These are phyloP conservation scores for Triangularia setosa DNA, from an alignment of 2,329 filamentous ascomycete genomes.

Conservation along the genomic window DNA sequence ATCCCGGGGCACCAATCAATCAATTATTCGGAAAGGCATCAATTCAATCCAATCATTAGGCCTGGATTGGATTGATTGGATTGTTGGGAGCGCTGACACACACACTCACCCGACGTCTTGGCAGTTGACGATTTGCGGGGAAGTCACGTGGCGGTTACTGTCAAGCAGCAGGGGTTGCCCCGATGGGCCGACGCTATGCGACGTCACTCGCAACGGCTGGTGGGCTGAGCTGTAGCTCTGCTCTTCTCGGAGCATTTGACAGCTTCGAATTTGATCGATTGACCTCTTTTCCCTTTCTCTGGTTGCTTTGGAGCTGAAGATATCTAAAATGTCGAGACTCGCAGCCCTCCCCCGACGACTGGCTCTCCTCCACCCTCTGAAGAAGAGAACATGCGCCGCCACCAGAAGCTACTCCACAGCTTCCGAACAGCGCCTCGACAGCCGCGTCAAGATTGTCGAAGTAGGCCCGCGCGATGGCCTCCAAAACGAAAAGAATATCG, in stretches of 20 bases:
- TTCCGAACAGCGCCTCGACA: slow-evolving; percentile 31
- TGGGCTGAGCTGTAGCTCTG: neutral
- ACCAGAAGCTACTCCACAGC: neutral
- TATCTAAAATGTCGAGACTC: slow-evolving; percentile 23
- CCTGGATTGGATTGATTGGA: neutral
- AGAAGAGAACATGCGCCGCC: neutral
- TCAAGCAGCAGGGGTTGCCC: neutral
- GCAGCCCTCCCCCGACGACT: slow-evolving; percentile 20
- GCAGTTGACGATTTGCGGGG: neutral
- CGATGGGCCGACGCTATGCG: slow-evolving; percentile 25
- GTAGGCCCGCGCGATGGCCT: slow-evolving; percentile 83
- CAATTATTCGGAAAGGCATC: no score
- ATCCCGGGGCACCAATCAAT: no score
- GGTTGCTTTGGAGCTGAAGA: neutral
- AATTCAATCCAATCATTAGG: no score
- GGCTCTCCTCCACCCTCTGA: slow-evolving; percentile 10
- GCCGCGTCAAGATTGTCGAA: slow-evolving; percentile 65
- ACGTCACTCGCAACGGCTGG: slow-evolving; percentile 13
- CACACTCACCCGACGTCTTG: neutral
- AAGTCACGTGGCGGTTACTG: neutral
- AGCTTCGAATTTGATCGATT: neutral
- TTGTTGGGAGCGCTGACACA: neutral
- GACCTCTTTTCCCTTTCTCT: neutral
- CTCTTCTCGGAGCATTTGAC: neutral
- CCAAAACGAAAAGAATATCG: slow-evolving; percentile 74